A percentile compares a stretch with the other conserved stretches of the same genome.
Conservation (phyloP, 2,329 filamentous ascomycete genomes). For the Diaporthe sp. region DNA sequence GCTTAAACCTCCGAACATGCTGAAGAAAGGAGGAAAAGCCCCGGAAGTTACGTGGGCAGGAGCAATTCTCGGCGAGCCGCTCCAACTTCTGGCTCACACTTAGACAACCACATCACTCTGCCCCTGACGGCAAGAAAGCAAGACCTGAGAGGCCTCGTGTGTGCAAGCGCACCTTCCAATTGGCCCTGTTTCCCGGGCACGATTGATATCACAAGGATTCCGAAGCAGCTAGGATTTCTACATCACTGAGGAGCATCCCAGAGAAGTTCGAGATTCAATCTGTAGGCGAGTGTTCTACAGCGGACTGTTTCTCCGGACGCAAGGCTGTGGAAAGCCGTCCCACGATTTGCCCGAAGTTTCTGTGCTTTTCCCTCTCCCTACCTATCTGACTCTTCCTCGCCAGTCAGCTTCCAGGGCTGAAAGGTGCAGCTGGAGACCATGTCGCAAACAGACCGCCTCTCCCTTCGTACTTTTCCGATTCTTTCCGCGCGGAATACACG, state of each 20-base stretch:
- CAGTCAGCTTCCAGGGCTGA: no score
- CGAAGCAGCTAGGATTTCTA: not conserved
- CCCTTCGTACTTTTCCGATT: not conserved
- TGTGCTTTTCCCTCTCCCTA: not conserved
- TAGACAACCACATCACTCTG: not conserved
- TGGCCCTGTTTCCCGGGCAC: not conserved
- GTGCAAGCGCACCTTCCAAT: not conserved
- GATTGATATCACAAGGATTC: not conserved
- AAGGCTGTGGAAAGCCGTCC: not conserved
- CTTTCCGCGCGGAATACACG: not conserved
- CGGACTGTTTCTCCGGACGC: not conserved
- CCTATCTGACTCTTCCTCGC: not conserved
- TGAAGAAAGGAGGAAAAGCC: not conserved
- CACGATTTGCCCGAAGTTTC: not conserved
- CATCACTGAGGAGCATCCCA: not conserved
- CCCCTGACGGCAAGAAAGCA: not conserved
- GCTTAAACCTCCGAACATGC: not conserved
- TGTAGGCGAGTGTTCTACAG: not conserved
- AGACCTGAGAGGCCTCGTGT: not conserved
- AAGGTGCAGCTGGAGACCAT: not conserved
- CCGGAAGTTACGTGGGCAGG: not conserved
- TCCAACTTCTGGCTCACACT: not conserved
- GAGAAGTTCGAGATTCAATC: no score
- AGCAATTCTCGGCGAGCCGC: not conserved
- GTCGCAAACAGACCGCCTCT: conserved; percentile 16